These are phyloP conservation scores for Rhamnella rubrinervis DNA, from an alignment of 331 rosid species.

Conservation along the genomic window DNA sequence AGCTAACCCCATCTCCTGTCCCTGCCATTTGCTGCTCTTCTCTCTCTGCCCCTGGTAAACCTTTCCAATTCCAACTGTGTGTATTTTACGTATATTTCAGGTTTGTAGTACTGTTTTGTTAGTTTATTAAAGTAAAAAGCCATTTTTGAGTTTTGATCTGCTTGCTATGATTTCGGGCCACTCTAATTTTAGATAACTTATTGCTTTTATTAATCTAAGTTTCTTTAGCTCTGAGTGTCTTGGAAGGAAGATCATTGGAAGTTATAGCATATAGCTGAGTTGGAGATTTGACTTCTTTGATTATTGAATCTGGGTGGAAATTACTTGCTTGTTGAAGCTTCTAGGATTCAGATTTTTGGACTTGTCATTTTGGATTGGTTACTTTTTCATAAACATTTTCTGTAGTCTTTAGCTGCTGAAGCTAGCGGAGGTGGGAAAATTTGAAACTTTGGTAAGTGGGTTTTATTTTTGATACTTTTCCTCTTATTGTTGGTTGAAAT, in stretches of 20 bases:
- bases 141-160: background rate
- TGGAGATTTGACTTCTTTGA: background rate
- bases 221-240: background rate
- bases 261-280: background rate
- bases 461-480: background rate
- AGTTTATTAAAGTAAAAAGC: background rate
- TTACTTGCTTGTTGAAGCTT: background rate
- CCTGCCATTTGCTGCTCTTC: slow-evolving; percentile 11
- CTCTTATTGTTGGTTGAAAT: background rate
- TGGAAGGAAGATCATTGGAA: background rate
- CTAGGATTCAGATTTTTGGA: background rate
- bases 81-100: background rate
- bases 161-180: background rate
- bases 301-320: slow-evolving; percentile 7
- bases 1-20: background rate
- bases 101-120: background rate
- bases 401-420: background rate
- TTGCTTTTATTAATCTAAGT: background rate
- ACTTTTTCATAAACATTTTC: background rate
- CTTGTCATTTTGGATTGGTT: slow-evolving; percentile 1
- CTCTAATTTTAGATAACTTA: background rate
- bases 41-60: slow-evolving; percentile 21
- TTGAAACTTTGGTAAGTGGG: background rate
- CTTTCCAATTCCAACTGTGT: background rate
- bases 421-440: background rate